Evolutionary conservation across 176 grass and related monocot genomes (phyloP), one percentile per base, ranked within the genome.

Genomic region (Oryza longistaminata): DNA sequence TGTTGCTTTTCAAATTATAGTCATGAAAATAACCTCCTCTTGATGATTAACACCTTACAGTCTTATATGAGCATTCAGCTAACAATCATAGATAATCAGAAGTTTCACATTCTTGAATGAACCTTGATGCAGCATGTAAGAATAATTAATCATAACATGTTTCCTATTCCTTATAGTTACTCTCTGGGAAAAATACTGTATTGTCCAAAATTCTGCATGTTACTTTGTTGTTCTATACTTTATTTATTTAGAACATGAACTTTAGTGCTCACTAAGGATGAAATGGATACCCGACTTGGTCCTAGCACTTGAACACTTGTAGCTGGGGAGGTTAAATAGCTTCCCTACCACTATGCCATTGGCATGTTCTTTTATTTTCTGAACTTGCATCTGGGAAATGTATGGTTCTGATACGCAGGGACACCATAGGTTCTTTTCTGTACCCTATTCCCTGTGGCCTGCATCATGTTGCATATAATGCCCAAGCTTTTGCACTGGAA

Each of bases 401-500:
- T 65, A 44, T 65, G 21, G 42, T n/a, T 24, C 27, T 34, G n/a
- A 14, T 73, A 74, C 16, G 27, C 35, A 53, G 46, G 24, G 46
- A 39, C 24, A 83, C 53, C n/a, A 11, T 2, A 76, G 19, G 17
- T 52, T 86, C 14, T 67, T 81, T 67, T 75, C 64, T 87, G 7
- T 34, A 31, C 61, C 24, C n/a, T n/a, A n/a, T n/a, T n/a, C 12
- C 9, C 7, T 35, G 9, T 27, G 33, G 65, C 22, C 1, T 11
- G 26, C 55, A 69, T 40, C 29, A 64, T 6, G 19, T 68, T 16
- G 33, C 43, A 16, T 29, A 80, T 74, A 53, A 72, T 73, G 0
- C 3, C 2, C n/a, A 77, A 50, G 40, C 21, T 64, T 77, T 46
- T 88, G 22, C 77, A n/a, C 25, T 34, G 67, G 43, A 73, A 88